phyloP scores from a whole-genome alignment of 148 eudicot species.

The Cornus kousa region DNA sequence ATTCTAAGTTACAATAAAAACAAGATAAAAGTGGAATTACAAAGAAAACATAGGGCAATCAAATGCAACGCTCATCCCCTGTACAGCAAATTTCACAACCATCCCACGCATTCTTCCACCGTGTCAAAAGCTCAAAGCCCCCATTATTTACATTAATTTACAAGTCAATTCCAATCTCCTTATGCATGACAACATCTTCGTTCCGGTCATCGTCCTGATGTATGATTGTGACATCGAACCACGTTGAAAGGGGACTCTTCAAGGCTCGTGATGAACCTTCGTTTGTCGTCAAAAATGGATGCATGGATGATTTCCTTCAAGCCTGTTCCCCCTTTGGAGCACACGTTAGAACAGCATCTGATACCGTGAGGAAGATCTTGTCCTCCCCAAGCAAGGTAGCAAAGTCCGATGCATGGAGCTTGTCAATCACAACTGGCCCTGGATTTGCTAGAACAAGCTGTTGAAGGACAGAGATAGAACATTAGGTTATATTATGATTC shows the following conservation, averaged over 20 bases:
- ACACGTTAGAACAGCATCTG: slow-evolving; percentile 47
- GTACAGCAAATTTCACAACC: background rate
- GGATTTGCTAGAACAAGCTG: slow-evolving; percentile 68
- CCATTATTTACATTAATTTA: background rate
- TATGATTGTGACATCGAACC: background rate
- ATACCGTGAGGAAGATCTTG: slow-evolving; percentile 59
- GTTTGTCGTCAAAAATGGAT: too few species aligned
- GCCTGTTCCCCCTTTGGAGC: slow-evolving; percentile 35
- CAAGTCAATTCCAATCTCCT: background rate
- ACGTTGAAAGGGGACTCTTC: background rate
- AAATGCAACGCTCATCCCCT: background rate
- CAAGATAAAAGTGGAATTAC: background rate
- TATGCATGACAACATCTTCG: background rate
- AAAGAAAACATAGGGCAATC: background rate
- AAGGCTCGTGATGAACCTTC: background rate
- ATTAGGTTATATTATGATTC: background rate
- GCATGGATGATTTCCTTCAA: slow-evolving; percentile 10
- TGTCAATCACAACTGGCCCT: slow-evolving; percentile 48
- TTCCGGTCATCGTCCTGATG: background rate
- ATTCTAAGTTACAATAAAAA: too few species aligned
- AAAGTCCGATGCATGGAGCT: slow-evolving; percentile 48
- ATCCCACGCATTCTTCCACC: background rate
- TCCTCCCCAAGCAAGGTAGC: slow-evolving; percentile 44
- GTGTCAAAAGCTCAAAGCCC: background rate
- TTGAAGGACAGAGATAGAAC: background rate